phyloP scores from a whole-genome alignment of 192 early-diverging fungal genomes.

The Podila minutissima region DNA sequence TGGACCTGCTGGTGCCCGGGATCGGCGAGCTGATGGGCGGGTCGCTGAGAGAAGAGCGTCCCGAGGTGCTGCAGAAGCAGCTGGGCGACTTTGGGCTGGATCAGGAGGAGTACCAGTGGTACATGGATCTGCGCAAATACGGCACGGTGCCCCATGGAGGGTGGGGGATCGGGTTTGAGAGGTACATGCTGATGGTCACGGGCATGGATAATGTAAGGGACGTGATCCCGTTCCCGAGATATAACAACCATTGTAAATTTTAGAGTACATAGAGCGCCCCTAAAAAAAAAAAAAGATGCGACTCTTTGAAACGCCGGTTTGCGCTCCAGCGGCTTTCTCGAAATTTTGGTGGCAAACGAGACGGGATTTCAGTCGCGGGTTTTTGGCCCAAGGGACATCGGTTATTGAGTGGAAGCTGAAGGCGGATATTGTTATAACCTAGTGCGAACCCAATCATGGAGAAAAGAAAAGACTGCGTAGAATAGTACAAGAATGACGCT shows the following conservation, averaged over 20 bases:
- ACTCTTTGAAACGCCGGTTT: no score
- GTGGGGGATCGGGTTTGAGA: conserved; percentile 91
- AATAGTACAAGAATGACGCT: no score
- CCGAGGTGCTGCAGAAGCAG: conserved; percentile 60
- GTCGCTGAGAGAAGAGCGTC: conserved; percentile 80
- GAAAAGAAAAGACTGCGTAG: no score
- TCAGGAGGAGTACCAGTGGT: conserved; percentile 83
- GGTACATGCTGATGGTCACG: conserved; percentile 80
- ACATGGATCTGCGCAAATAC: conserved; percentile 82
- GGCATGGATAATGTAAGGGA: conserved; percentile 86
- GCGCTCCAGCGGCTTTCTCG: no score
- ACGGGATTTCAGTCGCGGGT: no score
- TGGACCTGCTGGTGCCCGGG: conserved; percentile 85
- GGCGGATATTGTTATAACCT: no score
- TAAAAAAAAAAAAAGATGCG: no score
- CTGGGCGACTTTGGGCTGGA: conserved; percentile 65
- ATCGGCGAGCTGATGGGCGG: conserved; percentile 90
- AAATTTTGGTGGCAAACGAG: no score
- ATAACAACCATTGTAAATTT: conserved; percentile 64
- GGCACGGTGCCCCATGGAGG: conserved; percentile 91
- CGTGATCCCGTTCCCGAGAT: conserved; percentile 65
- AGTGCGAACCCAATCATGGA: no score
- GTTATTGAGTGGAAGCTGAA: no score
- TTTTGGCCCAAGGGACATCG: no score
- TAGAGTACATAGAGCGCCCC: conserved; percentile 19